A percentile compares a stretch with the other conserved stretches of the same genome.
Evolutionary conservation across 306 rosid genomes (phyloP).

Genomic region (Geum urbanum): DNA sequence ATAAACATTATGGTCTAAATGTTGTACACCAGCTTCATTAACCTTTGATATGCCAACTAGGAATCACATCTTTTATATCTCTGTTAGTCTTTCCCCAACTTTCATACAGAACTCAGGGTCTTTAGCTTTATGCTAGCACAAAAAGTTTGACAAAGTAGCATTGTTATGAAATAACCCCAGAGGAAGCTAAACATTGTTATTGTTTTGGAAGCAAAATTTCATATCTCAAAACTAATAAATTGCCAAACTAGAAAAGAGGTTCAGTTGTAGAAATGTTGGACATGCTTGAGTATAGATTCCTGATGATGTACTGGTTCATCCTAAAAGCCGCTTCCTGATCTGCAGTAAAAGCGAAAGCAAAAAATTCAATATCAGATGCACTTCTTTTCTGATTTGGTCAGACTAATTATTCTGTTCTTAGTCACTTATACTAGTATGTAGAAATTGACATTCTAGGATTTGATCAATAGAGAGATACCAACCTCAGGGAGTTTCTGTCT

Average conservation of each 20-base stretch:
- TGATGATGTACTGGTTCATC: constrained; percentile 6
- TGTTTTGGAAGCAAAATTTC: background rate
- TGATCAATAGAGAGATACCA: constrained; percentile 7
- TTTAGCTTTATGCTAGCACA: background rate
- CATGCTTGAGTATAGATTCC: background rate
- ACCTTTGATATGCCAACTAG: background rate
- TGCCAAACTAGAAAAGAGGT: background rate
- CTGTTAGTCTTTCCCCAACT: background rate
- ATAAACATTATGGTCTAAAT: constrained; percentile 10
- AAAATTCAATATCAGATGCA: background rate
- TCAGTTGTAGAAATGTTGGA: background rate
- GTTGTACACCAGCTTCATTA: background rate
- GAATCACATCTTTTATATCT: background rate
- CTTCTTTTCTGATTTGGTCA: background rate
- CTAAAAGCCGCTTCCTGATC: constrained; percentile 36
- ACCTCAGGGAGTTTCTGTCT: constrained; percentile 62
- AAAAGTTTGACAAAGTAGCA: background rate
- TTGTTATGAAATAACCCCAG: background rate
- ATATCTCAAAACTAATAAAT: background rate
- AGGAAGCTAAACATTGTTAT: constrained; percentile 9
- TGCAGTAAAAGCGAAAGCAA: constrained; percentile 8
- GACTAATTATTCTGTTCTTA: background rate
- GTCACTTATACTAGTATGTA: background rate
- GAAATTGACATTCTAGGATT: background rate
- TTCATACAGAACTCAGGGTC: too few species aligned